Evolutionary conservation across 345 rosid species (phyloP), one percentile per base, ranked within the genome.

Genomic region (Psidium guajava): DNA sequence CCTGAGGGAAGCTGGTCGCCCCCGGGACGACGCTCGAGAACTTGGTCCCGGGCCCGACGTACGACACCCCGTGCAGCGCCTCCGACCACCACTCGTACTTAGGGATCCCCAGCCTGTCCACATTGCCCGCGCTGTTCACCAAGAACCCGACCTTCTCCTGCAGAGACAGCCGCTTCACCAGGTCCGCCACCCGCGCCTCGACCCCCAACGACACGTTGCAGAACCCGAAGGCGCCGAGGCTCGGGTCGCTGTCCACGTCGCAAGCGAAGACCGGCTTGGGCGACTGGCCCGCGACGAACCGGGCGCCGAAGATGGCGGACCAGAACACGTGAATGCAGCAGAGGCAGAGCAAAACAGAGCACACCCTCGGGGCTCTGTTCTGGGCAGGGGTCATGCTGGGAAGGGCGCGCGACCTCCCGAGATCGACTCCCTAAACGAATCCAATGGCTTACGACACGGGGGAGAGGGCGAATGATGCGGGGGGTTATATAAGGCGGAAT

Each of bases 11-110:
- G 83, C 98, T 97, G 4, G 99, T 97, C 11, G 99, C 99, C 0
- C 95, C 99, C 1, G 99, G 98, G 50, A 96, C 95, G 28, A 75
- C 58, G 56, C 85, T 83, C 74, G 93, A 88, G 86, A 97, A 97
- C 81, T 22, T 91, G 1, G 98, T 96, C 4, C 98, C 98, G 0
- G 94, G 96, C 11, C 99, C 99, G 22, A 91, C 89, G 85, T 95
- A 73, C n/a, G 98, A 96, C 54, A 96, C 98, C 49, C 99, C 99
- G 57, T 97, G 99, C 85, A 97, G 88, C 51, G 98, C 99, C 92
- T 97, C 99, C 1, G 98, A 95, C 99, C 98, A 97, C 99, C 99
- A 97, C 87, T 93, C 92, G 80, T 96, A 97, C 74, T 86, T 89
- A 3, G 99, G 99, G 55, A 96, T 93, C 59, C 99, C 98, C 5